A percentile compares a stretch with the other conserved stretches of the same genome.
phyloP scores from a whole-genome alignment of 2,329 filamentous ascomycete species.

The Alternaria sp. region DNA sequence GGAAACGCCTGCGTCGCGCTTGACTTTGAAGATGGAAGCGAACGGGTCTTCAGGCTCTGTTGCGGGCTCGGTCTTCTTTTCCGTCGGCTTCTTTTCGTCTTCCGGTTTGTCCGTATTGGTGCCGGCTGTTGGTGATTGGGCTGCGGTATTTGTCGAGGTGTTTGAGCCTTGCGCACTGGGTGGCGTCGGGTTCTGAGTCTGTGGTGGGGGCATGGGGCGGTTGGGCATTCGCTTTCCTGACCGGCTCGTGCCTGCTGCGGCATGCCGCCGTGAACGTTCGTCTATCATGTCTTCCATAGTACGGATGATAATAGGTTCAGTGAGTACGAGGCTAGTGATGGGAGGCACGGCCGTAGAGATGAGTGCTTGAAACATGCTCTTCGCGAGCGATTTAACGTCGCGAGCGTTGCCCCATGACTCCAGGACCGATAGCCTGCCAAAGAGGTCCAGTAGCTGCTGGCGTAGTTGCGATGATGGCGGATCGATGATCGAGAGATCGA shows the following conservation, averaged over 20 bases:
- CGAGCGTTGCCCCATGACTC: conserved; percentile 68
- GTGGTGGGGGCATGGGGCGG: neutral
- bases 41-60: conserved; percentile 9
- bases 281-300: conserved; percentile 41
- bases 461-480: conserved; percentile 20
- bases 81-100: neutral
- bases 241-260: conserved; percentile 25
- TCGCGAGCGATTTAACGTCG: conserved; percentile 64
- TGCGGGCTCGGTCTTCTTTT: neutral
- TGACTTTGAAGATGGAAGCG: conserved; percentile 18
- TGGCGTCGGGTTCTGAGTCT: conserved; percentile 4
- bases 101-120: conserved; percentile 8
- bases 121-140: neutral
- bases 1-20: conserved; percentile 64
- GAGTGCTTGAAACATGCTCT: conserved; percentile 53
- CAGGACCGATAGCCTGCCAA: conserved; percentile 52
- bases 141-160: conserved; percentile 5
- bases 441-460: conserved; percentile 33
- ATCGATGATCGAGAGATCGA: conserved; percentile 37
- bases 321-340: conserved; percentile 25
- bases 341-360: conserved; percentile 31
- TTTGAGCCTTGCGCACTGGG: conserved; percentile 2
- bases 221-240: conserved; percentile 6
- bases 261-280: conserved; percentile 37
- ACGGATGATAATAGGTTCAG: conserved; percentile 28